phyloP scores from a whole-genome alignment of 345 rosid genomes.

The Rhizophora apiculata region DNA sequence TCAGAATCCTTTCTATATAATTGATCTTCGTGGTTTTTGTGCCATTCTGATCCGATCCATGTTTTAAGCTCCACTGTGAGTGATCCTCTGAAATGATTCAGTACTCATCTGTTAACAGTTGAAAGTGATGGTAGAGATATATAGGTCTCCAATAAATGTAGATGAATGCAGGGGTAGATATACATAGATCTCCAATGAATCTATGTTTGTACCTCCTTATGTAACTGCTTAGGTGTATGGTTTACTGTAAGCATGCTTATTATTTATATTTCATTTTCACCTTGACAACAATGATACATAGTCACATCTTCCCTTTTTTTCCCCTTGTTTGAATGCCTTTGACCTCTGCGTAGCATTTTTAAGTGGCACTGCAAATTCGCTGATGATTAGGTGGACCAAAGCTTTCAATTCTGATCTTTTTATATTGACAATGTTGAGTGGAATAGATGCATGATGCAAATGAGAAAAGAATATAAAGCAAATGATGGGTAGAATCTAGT shows the following conservation, averaged over 20 bases:
- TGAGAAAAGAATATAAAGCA: not conserved
- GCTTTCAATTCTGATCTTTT: too few relatives aligned
- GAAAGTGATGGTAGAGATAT: slow-evolving; percentile 23
- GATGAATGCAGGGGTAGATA: slow-evolving; percentile 27
- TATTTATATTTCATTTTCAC: not conserved
- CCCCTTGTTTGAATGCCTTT: not conserved
- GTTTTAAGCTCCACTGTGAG: slow-evolving; percentile 12
- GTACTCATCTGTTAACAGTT: slow-evolving; percentile 22
- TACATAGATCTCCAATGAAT: slow-evolving; percentile 32
- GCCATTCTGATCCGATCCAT: slow-evolving; percentile 22
- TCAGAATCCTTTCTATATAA: slow-evolving; percentile 3
- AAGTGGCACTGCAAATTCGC: too few relatives aligned
- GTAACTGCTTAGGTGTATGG: slow-evolving; percentile 25
- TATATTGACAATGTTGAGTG: not conserved
- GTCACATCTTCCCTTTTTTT: not conserved
- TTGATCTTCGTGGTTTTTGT: slow-evolving; percentile 8
- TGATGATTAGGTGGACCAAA: too few relatives aligned
- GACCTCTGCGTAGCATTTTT: not conserved
- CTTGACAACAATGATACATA: not conserved
- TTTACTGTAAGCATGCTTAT: not conserved
- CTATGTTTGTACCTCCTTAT: slow-evolving; percentile 32
- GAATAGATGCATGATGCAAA: not conserved
- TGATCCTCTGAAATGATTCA: slow-evolving; percentile 18
- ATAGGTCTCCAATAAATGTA: not conserved
- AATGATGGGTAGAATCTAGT: not conserved